Evolutionary conservation across 2,329 filamentous ascomycete species (phyloP).

Genomic region (Tothia fuscella): DNA sequence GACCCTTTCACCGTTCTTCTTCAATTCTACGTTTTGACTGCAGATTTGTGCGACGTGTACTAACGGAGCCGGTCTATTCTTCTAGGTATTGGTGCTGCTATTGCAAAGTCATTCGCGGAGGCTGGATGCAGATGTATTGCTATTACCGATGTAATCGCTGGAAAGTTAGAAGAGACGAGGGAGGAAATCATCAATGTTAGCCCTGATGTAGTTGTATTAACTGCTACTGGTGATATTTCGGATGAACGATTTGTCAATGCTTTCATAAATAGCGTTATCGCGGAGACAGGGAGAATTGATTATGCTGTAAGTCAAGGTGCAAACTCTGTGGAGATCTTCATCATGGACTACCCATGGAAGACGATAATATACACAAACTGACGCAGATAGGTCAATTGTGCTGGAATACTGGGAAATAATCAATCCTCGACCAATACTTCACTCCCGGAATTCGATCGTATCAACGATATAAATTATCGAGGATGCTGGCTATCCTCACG

Average conservation of each 20-base stretch:
- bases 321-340: neutral
- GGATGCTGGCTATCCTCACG: constrained; percentile 6
- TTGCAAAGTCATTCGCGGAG: constrained; percentile 38
- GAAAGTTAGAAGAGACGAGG: constrained; percentile 27
- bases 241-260: constrained; percentile 33
- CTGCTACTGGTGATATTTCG: constrained; percentile 35
- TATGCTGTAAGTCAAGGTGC: constrained; percentile 36
- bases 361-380: neutral
- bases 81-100: constrained; percentile 44
- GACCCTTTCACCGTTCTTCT: neutral
- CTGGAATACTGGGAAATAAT: constrained; percentile 36
- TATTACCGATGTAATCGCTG: constrained; percentile 40
- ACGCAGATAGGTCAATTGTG: constrained; percentile 37
- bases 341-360: neutral
- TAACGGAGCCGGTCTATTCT: too few species aligned
- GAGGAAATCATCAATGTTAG: constrained; percentile 26
- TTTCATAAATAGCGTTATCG: constrained; percentile 23
- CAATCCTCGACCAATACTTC: constrained; percentile 36
- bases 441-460: constrained; percentile 37
- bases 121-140: constrained; percentile 40
- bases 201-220: constrained; percentile 20
- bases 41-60: neutral
- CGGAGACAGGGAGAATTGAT: constrained; percentile 37
- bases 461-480: constrained; percentile 45
- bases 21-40: too few species aligned